phyloP scores from a whole-genome alignment of 1,284 basidiomycete genomes.

The Cryptococcus deneoformans region DNA sequence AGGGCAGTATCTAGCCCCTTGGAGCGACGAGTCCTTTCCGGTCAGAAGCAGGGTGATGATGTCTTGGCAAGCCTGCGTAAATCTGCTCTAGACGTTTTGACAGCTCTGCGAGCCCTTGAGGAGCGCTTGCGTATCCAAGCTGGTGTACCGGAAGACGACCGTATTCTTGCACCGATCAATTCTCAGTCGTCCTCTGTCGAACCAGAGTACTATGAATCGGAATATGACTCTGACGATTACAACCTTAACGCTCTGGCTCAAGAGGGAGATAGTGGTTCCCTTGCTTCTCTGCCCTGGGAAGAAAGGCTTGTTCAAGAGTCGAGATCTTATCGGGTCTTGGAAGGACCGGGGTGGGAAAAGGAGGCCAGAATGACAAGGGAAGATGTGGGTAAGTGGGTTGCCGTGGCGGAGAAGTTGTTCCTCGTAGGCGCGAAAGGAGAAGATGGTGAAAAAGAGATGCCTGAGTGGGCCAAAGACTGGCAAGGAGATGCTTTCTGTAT shows the following conservation, averaged over 20 bases:
- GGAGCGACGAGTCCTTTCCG: background rate
- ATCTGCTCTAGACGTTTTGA: slow-evolving; percentile 44
- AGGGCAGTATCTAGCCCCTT: slow-evolving; percentile 17
- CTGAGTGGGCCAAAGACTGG: slow-evolving; percentile 56
- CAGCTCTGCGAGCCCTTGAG: slow-evolving; percentile 36
- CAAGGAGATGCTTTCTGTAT: slow-evolving; percentile 63
- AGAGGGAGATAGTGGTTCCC: slow-evolving; percentile 16
- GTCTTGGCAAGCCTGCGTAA: slow-evolving; percentile 26
- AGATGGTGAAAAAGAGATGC: slow-evolving; percentile 11
- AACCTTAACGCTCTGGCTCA: slow-evolving; percentile 37
- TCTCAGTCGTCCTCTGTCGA: slow-evolving; percentile 7
- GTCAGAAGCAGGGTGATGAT: slow-evolving; percentile 10
- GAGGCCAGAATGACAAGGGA: slow-evolving; percentile 19
- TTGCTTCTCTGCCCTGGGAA: slow-evolving; percentile 40
- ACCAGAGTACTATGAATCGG: slow-evolving; percentile 6
- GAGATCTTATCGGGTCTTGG: slow-evolving; percentile 26
- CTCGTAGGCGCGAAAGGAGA: slow-evolving; percentile 8
- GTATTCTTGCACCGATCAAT: background rate
- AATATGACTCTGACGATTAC: slow-evolving; percentile 41
- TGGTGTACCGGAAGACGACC: background rate
- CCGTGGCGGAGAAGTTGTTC: slow-evolving; percentile 36
- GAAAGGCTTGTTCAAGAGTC: slow-evolving; percentile 37
- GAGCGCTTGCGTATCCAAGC: slow-evolving; percentile 29
- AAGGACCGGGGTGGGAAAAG: slow-evolving; percentile 15
- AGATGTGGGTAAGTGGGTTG: slow-evolving; percentile 33